Percentiles rank a stretch among this genome's conserved stretches.
phyloP scores from a whole-genome alignment of 192 early-diverging fungal genomes.

The Coemansia pectinata region DNA sequence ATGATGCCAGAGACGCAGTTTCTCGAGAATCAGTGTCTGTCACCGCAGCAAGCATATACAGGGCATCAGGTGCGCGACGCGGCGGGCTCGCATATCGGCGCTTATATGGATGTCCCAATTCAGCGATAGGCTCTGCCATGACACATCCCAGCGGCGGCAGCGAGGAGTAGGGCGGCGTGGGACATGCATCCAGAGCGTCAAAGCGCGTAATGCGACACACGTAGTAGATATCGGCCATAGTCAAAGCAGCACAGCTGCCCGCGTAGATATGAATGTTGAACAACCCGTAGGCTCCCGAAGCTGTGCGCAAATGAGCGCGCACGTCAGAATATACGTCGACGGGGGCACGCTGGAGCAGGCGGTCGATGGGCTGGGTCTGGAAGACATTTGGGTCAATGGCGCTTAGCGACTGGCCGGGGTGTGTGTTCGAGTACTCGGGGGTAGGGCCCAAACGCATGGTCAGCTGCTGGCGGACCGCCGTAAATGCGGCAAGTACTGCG shows the following conservation, averaged over 20 bases:
- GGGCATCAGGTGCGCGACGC: conserved; percentile 12
- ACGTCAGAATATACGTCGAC: conserved; percentile 13
- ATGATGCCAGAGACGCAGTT: background rate
- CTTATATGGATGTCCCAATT: conserved; percentile 11
- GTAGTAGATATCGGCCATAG: conserved; percentile 31
- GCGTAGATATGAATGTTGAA: conserved; percentile 44
- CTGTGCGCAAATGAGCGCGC: conserved; percentile 46
- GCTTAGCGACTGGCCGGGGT: conserved; percentile 19
- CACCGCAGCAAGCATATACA: conserved; percentile 37
- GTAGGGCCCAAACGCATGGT: conserved; percentile 21
- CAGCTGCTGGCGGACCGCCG: conserved; percentile 14
- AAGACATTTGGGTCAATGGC: conserved; percentile 42
- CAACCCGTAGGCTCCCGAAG: conserved; percentile 25
- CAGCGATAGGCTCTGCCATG: background rate
- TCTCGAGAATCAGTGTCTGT: conserved; percentile 14
- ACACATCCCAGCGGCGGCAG: conserved; percentile 3
- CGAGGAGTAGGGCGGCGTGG: conserved; percentile 1
- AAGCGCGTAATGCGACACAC: conserved; percentile 40
- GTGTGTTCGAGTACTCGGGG: conserved; percentile 14
- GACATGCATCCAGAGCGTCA: conserved; percentile 26
- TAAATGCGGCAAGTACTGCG: conserved; percentile 17
- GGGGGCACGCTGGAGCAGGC: conserved; percentile 38
- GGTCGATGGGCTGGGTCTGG: conserved; percentile 39
- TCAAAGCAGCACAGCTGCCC: conserved; percentile 12
- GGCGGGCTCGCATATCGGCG: conserved; percentile 1